Base-by-base conservation (phyloP, 129 eudicot genomes). In the Solidago caesia region DNA sequence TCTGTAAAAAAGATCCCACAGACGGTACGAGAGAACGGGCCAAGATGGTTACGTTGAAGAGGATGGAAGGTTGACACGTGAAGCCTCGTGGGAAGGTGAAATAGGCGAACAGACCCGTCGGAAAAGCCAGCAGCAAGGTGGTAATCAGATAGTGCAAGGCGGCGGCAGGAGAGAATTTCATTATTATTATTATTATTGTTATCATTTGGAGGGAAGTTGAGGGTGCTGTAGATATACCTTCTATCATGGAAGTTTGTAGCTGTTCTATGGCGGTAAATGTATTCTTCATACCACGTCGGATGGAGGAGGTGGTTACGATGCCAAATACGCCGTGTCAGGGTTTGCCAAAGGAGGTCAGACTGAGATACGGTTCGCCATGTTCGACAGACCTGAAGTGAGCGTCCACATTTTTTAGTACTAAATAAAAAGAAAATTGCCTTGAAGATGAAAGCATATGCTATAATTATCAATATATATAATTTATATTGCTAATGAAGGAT, bases 121-220 rank as follows among this genome's bases (percentile, higher is more conserved):
- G 97, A 88, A 73, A 90, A 90, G 5, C 98, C 98, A 0, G 96
- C 98, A 2, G 97, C 98, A 14, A 94, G 80, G 78, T 86, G 87
- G 83, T 76, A 73, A 13, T 85, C 85, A 2, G 92, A 88, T 39
- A 94, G 69, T 4, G 92, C 90, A 29, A 94, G 83, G 60, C 98
- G 97, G 53, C 90, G 91, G 71, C 98, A 94, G 4, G 84, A 68
- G 49, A 88, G 82, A 56, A 47, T 55, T 26, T 84, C 87, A 33
- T 72, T 79, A 76, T 78, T 76, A 73, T 83, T 78, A 44, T 79
- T 65, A 73, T 85, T 83, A 45, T 78, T 58, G 5, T 72, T 48
- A 47, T 78, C 82, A 12, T 84, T 82, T 6, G 89, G 87, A 29
- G 77, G 79, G 70, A 87, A 78, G 44, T 81, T 82, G 43, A 88